Conservation (phyloP, 208 protist species). For the Acanthamoeba polyphaga region DNA sequence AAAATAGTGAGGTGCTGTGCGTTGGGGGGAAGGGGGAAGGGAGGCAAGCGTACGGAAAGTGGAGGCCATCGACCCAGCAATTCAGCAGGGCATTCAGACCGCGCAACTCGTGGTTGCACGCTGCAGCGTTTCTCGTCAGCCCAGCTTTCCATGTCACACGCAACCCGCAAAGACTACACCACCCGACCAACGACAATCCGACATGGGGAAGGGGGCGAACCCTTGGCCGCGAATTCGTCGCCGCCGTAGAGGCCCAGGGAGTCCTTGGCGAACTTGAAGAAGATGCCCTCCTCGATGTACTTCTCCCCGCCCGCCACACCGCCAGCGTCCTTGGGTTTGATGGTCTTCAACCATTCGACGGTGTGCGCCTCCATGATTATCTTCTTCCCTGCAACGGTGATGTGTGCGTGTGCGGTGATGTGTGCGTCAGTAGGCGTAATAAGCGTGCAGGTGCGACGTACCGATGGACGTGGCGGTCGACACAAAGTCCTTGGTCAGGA, state of each 20-base stretch:
- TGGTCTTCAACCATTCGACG: background rate
- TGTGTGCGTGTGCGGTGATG: no score
- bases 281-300: conserved; percentile 46
- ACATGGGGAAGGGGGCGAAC: background rate
- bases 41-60: background rate
- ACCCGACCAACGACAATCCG: no score
- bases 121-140: background rate
- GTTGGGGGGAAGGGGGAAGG: background rate
- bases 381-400: background rate
- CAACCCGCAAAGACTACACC: background rate
- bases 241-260: conserved; percentile 4
- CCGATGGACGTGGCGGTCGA: background rate
- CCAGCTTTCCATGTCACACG: background rate
- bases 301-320: conserved; percentile 58
- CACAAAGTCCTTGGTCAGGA: conserved; percentile 1
- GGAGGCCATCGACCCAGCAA: background rate
- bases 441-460: background rate
- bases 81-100: conserved; percentile 5
- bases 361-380: conserved; percentile 57
- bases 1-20: no score
- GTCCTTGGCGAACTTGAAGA: conserved; percentile 59
- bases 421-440: no score
- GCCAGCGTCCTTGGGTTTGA: background rate
- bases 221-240: background rate
- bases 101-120: background rate